Percentiles rank a stretch among this genome's conserved stretches.
phyloP scores from a whole-genome alignment of 2,329 filamentous ascomycete genomes.

The Fusarium floridanum region DNA sequence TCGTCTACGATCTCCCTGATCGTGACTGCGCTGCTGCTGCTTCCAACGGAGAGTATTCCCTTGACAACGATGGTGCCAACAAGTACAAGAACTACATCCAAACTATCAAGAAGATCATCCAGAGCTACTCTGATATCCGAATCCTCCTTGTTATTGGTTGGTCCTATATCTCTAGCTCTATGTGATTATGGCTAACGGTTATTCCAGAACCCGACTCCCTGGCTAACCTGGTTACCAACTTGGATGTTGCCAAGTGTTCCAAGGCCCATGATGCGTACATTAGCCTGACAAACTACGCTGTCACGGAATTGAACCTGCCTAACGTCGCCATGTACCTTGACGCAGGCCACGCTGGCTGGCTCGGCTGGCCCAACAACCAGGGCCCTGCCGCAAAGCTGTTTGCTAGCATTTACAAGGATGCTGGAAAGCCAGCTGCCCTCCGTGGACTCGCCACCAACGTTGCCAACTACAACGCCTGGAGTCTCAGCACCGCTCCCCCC shows the following conservation, averaged over 20 bases:
- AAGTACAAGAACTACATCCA: constrained; percentile 71
- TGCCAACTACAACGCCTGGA: constrained; percentile 69
- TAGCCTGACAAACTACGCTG: constrained; percentile 63
- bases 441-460: constrained; percentile 70
- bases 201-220: constrained; percentile 66
- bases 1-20: constrained; percentile 70
- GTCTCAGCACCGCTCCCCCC: constrained; percentile 55
- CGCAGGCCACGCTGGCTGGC: constrained; percentile 70
- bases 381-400: constrained; percentile 61
- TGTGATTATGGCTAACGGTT: not conserved
- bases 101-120: constrained; percentile 57
- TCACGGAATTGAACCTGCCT: constrained; percentile 65
- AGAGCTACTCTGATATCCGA: constrained; percentile 59
- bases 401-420: constrained; percentile 62
- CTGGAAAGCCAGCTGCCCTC: constrained; percentile 62
- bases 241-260: constrained; percentile 63
- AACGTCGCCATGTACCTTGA: constrained; percentile 71
- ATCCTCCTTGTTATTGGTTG: constrained; percentile 60
- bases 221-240: constrained; percentile 71
- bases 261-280: constrained; percentile 63
- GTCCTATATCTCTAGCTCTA: not conserved
- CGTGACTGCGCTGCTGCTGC: constrained; percentile 70
- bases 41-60: constrained; percentile 68
- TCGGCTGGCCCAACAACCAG: constrained; percentile 69
- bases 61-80: constrained; percentile 63